These are phyloP conservation scores for Colletotrichum lini DNA, from an alignment of 2,329 filamentous ascomycete genomes.

Conservation along the genomic window DNA sequence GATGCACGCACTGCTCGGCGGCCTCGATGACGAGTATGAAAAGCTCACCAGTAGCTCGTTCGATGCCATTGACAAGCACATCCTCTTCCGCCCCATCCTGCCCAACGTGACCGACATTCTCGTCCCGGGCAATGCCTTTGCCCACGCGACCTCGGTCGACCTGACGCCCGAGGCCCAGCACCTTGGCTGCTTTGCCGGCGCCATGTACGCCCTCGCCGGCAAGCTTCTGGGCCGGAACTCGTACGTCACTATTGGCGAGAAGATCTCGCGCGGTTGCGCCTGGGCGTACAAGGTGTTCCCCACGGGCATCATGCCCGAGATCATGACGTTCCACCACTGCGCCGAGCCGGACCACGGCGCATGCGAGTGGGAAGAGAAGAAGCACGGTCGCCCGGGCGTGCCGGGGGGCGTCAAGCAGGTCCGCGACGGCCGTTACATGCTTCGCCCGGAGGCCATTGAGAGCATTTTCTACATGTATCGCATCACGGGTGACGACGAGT, in stretches of 20 bases:
- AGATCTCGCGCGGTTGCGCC: slow-evolving; percentile 66
- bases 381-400: slow-evolving; percentile 49
- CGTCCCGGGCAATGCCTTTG: slow-evolving; percentile 63
- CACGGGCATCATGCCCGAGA: slow-evolving; percentile 69
- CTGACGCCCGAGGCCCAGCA: slow-evolving; percentile 64
- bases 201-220: slow-evolving; percentile 74
- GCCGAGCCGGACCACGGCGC: slow-evolving; percentile 48
- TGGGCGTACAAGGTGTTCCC: slow-evolving; percentile 68
- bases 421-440: slow-evolving; percentile 59
- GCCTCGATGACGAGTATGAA: slow-evolving; percentile 73
- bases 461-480: slow-evolving; percentile 67
- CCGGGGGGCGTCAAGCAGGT: slow-evolving; percentile 72
- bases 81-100: slow-evolving; percentile 79
- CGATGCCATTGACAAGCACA: slow-evolving; percentile 70
- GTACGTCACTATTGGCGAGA: slow-evolving; percentile 62
- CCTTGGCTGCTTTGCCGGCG: slow-evolving; percentile 76
- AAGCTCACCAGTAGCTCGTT: slow-evolving; percentile 76
- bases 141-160: slow-evolving; percentile 47
- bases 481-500: slow-evolving; percentile 61
- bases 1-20: slow-evolving; percentile 75
- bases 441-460: slow-evolving; percentile 67
- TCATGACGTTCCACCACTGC: slow-evolving; percentile 56
- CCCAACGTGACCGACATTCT: slow-evolving; percentile 72
- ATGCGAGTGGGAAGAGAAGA: slow-evolving; percentile 52
- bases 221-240: slow-evolving; percentile 66